These are phyloP conservation scores for Pseudevernia furfuracea DNA, from an alignment of 495 filamentous ascomycete genomes.

Conservation along the genomic window DNA sequence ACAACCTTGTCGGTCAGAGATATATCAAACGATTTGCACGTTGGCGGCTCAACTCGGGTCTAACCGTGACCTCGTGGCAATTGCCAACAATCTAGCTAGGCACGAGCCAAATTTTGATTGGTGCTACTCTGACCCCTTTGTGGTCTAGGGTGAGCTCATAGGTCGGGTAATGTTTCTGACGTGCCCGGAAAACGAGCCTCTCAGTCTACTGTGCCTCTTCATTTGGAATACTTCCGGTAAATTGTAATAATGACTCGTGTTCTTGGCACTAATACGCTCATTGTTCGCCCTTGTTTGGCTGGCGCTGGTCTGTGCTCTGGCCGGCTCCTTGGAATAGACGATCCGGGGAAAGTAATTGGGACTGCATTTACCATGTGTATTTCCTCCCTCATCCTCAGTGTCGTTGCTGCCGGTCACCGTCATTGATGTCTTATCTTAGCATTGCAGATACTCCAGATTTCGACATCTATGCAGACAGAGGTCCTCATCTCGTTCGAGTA, in stretches of 20 bases:
- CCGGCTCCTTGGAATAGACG: background rate
- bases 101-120: background rate
- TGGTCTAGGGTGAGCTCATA: background rate
- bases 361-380: background rate
- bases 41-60: background rate
- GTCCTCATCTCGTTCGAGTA: conserved; percentile 11
- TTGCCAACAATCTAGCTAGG: background rate
- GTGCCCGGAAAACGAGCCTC: too few relatives aligned
- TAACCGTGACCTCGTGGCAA: background rate
- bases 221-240: background rate
- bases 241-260: background rate
- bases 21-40: background rate
- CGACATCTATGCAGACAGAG: conserved; percentile 11
- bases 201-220: background rate
- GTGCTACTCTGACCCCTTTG: background rate
- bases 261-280: background rate
- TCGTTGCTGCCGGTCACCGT: background rate
- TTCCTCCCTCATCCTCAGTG: background rate
- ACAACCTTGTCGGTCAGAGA: background rate
- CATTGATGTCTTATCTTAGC: background rate
- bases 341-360: background rate
- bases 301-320: background rate
- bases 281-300: background rate
- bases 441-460: conserved; percentile 7
- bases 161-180: background rate